Base-by-base conservation (phyloP, 306 rosid genomes). In the Cicer arietinum region DNA sequence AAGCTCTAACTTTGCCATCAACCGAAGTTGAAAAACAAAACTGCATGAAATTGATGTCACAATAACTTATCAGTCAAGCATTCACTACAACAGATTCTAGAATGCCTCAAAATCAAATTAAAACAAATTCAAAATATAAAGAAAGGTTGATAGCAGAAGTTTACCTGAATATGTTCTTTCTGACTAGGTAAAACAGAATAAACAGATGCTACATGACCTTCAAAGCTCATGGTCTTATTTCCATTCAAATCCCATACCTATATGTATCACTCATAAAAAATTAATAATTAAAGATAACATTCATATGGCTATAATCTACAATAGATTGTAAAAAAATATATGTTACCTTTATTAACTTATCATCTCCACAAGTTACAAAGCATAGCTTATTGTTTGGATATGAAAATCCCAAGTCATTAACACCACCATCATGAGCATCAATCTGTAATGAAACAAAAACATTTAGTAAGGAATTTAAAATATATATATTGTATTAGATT, bases 241-340 rank as follows among this genome's bases (percentile, higher is more conserved):
- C 97, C 98, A 1, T 56, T 74, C 75, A 85, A 78, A 67, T 93
- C 92, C 97, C 98, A 93, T 14, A 93, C 97, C 98, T 93, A 77
- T 74, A 65, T 67, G 78, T 76, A 65, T 67, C 20, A 74, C 47
- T 4, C 14, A 12, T 43, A 45, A 79, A 64, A 52, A 1, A 13
- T 12, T 44, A 79, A 37, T 37, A 16, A 5, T 42, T 16, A 63
- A 67, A 45, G 35, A 67, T 35, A 67, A 43, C 71, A 48, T 75
- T 70, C 71, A 58, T 51, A 17, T 69, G 3, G 40, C 35, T 7
- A 64, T 10, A 73, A 69, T 42, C 20, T 43, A 9, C 3, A 10
- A 16, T 37, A 57, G 30, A 44, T 2, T 18, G 37, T 0, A 69
- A 73, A 56, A 46, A 22, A 61, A 62, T n/a, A 13, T 18, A 63